Percentiles rank a stretch among this genome's conserved stretches.
These are phyloP conservation scores for Didymella sp. DNA, from an alignment of 2,329 filamentous ascomycete genomes.

Conservation along the genomic window DNA sequence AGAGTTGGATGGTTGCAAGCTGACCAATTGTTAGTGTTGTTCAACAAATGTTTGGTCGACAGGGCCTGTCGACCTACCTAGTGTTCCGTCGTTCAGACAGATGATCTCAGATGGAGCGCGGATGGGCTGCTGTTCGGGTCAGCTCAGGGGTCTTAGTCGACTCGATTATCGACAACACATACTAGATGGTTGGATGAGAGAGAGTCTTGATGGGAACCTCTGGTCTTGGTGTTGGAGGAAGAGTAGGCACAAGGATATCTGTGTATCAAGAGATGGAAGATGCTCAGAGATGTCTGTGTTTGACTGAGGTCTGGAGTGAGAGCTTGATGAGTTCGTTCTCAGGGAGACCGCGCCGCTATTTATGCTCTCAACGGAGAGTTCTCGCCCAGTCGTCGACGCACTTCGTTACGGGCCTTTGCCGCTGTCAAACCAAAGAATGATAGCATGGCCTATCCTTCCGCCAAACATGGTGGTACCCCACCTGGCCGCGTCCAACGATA, in stretches of 20 bases:
- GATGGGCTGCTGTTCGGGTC: constrained; percentile 25
- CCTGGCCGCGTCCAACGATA: constrained; percentile 53
- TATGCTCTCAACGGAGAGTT: constrained; percentile 46
- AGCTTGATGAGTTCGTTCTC: constrained; percentile 38
- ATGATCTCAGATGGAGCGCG: constrained; percentile 25
- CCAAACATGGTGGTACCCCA: constrained; percentile 53
- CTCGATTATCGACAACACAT: constrained; percentile 33
- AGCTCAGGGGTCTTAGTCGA: constrained; percentile 39
- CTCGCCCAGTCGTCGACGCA: constrained; percentile 33
- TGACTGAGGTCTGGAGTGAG: constrained; percentile 40
- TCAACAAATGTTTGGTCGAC: constrained; percentile 38
- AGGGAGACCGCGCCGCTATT: constrained; percentile 47
- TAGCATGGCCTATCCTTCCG: constrained; percentile 48
- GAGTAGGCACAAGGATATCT: constrained; percentile 32
- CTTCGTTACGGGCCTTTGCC: constrained; percentile 40
- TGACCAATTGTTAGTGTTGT: constrained; percentile 39
- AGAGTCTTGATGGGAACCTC: constrained; percentile 19
- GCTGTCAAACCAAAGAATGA: constrained; percentile 47
- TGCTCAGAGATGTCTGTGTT: constrained; percentile 31
- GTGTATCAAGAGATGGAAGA: constrained; percentile 43
- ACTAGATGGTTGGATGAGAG: constrained; percentile 46
- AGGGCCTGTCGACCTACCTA: constrained; percentile 40
- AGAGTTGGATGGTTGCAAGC: constrained; percentile 41
- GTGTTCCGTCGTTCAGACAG: constrained; percentile 32
- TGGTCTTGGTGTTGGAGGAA: constrained; percentile 24